Conservation (phyloP, 495 filamentous ascomycete genomes). For the Symbiotaphrina buchneri region DNA sequence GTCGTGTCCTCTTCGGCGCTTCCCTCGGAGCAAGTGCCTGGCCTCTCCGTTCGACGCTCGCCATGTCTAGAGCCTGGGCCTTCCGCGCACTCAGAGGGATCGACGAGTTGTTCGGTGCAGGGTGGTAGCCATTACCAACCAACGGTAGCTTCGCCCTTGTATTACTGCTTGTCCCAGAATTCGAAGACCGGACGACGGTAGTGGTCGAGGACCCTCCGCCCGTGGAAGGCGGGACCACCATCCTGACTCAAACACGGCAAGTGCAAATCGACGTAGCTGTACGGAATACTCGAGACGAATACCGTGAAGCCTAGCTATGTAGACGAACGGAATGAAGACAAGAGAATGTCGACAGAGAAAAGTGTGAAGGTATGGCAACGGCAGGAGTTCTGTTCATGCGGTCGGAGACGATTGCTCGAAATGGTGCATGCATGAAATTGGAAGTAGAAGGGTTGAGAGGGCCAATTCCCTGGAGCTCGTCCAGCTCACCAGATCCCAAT, state of each 20-base stretch:
- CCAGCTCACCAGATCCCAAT: no score
- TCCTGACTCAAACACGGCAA: background rate
- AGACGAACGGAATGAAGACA: background rate
- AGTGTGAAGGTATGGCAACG: no score
- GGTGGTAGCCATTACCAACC: constrained; percentile 3
- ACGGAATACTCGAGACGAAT: no score
- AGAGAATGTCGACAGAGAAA: no score
- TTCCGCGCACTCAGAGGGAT: constrained; percentile 42
- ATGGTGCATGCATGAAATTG: no score
- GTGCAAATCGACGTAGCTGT: background rate
- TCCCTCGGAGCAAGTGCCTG: constrained; percentile 56
- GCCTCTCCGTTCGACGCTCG: constrained; percentile 77
- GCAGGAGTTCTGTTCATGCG: no score
- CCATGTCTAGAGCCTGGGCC: constrained; percentile 57
- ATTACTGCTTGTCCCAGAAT: background rate
- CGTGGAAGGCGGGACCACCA: constrained; percentile 4
- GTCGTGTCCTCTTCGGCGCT: constrained; percentile 47
- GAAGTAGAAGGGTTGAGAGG: no score
- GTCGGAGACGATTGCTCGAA: no score
- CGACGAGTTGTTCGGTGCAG: constrained; percentile 2
- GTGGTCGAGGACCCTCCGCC: constrained; percentile 2
- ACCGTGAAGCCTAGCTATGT: no score
- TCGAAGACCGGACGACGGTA: constrained; percentile 1
- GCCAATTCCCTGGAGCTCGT: no score
- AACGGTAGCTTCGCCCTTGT: constrained; percentile 3